Percentiles rank a stretch among this genome's conserved stretches.
Conservation (phyloP, 208 protist species). For the Leptomonas seymouri region DNA sequence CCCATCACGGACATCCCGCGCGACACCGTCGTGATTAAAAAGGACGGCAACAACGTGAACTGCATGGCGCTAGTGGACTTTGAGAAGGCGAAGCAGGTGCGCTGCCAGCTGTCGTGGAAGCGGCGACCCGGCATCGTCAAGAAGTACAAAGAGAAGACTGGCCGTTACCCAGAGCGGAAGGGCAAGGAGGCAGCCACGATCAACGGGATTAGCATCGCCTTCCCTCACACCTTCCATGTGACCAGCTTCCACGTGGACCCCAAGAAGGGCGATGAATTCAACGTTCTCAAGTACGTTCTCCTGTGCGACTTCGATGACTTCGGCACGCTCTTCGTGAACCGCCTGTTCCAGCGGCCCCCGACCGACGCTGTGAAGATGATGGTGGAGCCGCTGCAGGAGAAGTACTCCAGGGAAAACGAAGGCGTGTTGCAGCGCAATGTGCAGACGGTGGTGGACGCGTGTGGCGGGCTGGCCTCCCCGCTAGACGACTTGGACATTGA, state of each 20-base stretch:
- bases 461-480: conserved; percentile 37
- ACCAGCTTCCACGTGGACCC: conserved; percentile 75
- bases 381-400: conserved; percentile 50
- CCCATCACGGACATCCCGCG: conserved; percentile 49
- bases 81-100: conserved; percentile 53
- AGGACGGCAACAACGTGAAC: conserved; percentile 53
- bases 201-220: conserved; percentile 32
- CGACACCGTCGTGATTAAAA: conserved; percentile 54
- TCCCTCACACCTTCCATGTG: conserved; percentile 61
- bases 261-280: conserved; percentile 40
- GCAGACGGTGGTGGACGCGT: conserved; percentile 40
- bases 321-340: conserved; percentile 67
- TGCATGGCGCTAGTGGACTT: conserved; percentile 87
- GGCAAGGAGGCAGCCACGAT: conserved; percentile 21
- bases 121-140: conserved; percentile 37
- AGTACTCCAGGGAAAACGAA: conserved; percentile 35
- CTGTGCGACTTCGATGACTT: conserved; percentile 77
- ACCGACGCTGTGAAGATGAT: conserved; percentile 66
- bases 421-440: conserved; percentile 55
- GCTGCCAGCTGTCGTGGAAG: conserved; percentile 72
- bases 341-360: conserved; percentile 58
- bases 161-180: conserved; percentile 6
- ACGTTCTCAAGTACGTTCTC: conserved; percentile 66
- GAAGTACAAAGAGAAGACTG: conserved; percentile 21
- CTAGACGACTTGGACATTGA: conserved; percentile 31